Base-by-base conservation (phyloP, 805 yeast genomes). In the Cyberlindnera mrakii region DNA sequence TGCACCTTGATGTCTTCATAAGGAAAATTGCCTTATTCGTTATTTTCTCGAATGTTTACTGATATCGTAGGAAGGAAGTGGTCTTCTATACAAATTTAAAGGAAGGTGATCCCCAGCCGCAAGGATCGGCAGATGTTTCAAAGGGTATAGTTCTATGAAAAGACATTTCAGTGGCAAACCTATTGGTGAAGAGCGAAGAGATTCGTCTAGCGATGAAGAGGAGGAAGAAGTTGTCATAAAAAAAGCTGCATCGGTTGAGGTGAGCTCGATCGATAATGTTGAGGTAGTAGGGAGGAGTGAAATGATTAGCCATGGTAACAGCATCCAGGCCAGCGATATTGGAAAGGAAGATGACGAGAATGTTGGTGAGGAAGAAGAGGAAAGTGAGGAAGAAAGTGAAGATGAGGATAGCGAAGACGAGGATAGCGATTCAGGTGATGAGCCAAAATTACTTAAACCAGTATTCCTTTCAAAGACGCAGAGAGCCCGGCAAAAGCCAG, bases 231-330 rank as follows among this genome's bases (percentile, higher is more conserved):
- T 19, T 29, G 39, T 17, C 11, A 16, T 17, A 16, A 17, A 37
- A 17, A 29, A 18, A 16, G 27, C 27, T 6, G 27, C 10, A 40
- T 29, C 37, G 9, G 13, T 20, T 23, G 11, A 23, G 29, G 33
- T 20, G 35, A 23, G 33, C 35, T 9, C n/a, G 38, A 30, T 29
- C 8, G 16, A 33, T 20, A 65, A 40, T 66, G 66, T 6, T 65
- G 65, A 31, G 48, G 58, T 40, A 58, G 66, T 47, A 67, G 62
- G 43, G 61, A 63, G 42, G 51, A 65, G 46, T 65, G 63, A 17
- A 60, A 55, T 41, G 53, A 51, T 30, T 6, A 23, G 27, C 10
- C 11, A 2, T 23, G 27, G 27, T 23, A 23, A n/a, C n/a, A 17
- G 6, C 13, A 8, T 7, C 15, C 14, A 35, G 14, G 30, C 57